Percentiles rank a stretch among this genome's conserved stretches.
Conservation (phyloP, 768 basidiomycete genomes). For the Hypholoma fasciculare region DNA sequence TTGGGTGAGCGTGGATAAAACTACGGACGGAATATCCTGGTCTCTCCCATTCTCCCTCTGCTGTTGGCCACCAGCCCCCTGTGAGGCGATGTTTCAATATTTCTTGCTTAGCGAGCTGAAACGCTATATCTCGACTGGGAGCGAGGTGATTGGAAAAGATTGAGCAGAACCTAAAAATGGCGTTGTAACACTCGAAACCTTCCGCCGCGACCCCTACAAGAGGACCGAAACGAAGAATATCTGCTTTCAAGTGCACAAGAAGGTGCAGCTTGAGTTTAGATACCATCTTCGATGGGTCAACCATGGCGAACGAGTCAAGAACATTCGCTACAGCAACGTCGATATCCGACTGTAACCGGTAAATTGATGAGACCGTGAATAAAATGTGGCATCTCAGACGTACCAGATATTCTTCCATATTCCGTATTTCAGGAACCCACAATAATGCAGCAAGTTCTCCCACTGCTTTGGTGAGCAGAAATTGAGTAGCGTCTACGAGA, state of each 20-base stretch:
- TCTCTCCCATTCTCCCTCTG: not conserved
- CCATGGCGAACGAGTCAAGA: constrained; percentile 29
- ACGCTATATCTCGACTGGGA: constrained; percentile 41
- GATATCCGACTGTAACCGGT: constrained; percentile 23
- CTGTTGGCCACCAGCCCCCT: constrained; percentile 28
- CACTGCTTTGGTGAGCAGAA: constrained; percentile 28
- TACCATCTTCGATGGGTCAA: constrained; percentile 35
- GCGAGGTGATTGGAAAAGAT: constrained; percentile 42
- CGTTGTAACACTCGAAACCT: constrained; percentile 41
- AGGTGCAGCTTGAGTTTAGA: constrained; percentile 37
- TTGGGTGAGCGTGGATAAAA: not conserved
- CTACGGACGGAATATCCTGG: not conserved
- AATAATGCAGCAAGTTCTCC: constrained; percentile 35
- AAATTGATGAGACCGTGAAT: not conserved
- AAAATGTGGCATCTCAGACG: constrained; percentile 2
- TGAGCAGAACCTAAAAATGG: constrained; percentile 38
- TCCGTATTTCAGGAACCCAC: constrained; percentile 39
- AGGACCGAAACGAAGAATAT: constrained; percentile 36
- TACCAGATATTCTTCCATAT: constrained; percentile 35
- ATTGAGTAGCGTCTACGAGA: constrained; percentile 21
- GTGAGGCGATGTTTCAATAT: constrained; percentile 28
- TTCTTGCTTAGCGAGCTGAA: constrained; percentile 27
- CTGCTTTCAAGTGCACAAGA: constrained; percentile 30
- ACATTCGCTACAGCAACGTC: constrained; percentile 31
- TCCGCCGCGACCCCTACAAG: constrained; percentile 32